These are phyloP conservation scores for Dictyostelium capitatum DNA, from an alignment of 78 protist genomes.

Conservation along the genomic window DNA sequence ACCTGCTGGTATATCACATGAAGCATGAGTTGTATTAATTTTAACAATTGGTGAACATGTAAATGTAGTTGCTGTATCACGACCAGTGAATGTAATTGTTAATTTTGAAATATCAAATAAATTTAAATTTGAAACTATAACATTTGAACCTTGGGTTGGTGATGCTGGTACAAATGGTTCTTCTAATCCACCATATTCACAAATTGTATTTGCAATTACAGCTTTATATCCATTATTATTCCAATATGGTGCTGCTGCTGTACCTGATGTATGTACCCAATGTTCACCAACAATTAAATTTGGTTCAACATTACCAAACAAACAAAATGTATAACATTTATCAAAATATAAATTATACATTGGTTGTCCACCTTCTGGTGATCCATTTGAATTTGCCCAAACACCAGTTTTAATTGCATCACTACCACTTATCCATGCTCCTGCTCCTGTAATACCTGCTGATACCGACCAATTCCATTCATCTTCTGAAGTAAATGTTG, in stretches of 20 bases:
- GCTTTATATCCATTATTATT: conserved; percentile 34
- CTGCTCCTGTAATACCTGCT: neutral
- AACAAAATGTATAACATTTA: conserved; percentile 35
- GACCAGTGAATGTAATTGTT: conserved; percentile 5
- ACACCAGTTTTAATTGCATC: conserved; percentile 11
- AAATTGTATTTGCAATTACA: neutral
- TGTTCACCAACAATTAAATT: conserved; percentile 35
- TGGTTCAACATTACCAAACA: conserved; percentile 26
- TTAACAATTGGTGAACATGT: neutral
- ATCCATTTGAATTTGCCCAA: conserved; percentile 2
- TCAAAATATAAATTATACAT: conserved; percentile 41
- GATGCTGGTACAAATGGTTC: conserved; percentile 25
- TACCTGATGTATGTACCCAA: conserved; percentile 40
- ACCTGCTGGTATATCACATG: neutral
- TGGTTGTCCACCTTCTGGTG: conserved; percentile 47
- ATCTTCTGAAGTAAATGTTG: conserved; percentile 10
- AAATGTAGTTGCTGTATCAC: neutral
- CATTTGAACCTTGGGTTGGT: conserved; percentile 13
- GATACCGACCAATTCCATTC: conserved; percentile 13
- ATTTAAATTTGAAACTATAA: conserved; percentile 1
- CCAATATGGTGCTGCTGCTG: neutral
- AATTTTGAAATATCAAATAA: neutral
- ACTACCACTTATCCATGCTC: conserved; percentile 18
- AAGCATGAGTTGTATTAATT: conserved; percentile 4
- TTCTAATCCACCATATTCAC: conserved; percentile 58